These are phyloP conservation scores for Hylodesmum podocarpum DNA, from an alignment of 306 rosid genomes.

Conservation along the genomic window DNA sequence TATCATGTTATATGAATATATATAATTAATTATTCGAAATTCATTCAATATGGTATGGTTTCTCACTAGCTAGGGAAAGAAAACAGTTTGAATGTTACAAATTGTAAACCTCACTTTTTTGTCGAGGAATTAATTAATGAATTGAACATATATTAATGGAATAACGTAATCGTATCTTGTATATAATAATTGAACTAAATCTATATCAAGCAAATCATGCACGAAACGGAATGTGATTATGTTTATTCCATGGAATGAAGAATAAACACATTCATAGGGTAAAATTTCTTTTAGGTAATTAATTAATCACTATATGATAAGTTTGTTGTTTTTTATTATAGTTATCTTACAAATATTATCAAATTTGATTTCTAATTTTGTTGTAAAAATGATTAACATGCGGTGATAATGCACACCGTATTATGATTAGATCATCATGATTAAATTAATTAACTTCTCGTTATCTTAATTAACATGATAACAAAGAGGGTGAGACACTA, in stretches of 20 bases:
- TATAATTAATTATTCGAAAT: conserved; percentile 13
- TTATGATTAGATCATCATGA: too few species aligned
- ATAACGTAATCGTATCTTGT: conserved; percentile 49
- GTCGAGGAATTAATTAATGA: conserved; percentile 26
- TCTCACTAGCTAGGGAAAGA: conserved; percentile 1
- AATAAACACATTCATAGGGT: too few species aligned
- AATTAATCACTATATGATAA: too few species aligned
- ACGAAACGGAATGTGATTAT: background rate
- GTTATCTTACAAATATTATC: too few species aligned
- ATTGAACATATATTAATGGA: conserved; percentile 30
- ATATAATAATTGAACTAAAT: conserved; percentile 32
- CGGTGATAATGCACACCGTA: background rate
- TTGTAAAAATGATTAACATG: background rate
- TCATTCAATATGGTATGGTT: conserved; percentile 25
- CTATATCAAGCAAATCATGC: conserved; percentile 15
- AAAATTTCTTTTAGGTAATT: too few species aligned
- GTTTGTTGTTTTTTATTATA: too few species aligned
- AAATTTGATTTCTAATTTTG: too few species aligned
- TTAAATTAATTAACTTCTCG: too few species aligned
- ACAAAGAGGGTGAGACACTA: too few species aligned
- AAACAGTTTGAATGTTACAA: conserved; percentile 16
- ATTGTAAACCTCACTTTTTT: conserved; percentile 6
- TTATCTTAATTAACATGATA: too few species aligned
- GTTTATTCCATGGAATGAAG: conserved; percentile 10
- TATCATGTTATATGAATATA: background rate